A percentile compares a stretch with the other conserved stretches of the same genome.
Evolutionary conservation across 2,329 filamentous ascomycete species (phyloP).

Genomic region (Fusarium nanum): DNA sequence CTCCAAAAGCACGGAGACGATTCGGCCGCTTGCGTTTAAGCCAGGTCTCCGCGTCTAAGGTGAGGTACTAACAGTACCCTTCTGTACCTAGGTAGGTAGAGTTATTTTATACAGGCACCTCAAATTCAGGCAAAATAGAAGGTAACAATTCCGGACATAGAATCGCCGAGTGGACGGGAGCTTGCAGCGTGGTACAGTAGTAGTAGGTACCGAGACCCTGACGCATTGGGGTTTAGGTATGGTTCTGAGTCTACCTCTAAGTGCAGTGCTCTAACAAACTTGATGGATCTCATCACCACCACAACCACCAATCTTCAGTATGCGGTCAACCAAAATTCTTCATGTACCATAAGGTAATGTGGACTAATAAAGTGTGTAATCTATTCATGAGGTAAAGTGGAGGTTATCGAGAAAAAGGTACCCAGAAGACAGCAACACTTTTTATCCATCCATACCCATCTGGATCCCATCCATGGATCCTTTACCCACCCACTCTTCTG

Average conservation of each 20-base stretch:
- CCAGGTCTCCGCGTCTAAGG: slow-evolving; percentile 14
- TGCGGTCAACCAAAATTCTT: slow-evolving; percentile 3
- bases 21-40: slow-evolving; percentile 28
- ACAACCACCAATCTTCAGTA: neutral
- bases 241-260: neutral
- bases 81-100: neutral
- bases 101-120: neutral
- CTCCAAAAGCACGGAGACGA: slow-evolving; percentile 31
- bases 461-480: slow-evolving; percentile 6
- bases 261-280: neutral
- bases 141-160: slow-evolving; percentile 2
- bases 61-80: neutral
- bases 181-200: neutral
- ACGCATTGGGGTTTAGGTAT: neutral
- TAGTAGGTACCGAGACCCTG: neutral
- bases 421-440: neutral
- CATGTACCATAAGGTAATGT: neutral
- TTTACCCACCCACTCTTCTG: slow-evolving; percentile 33
- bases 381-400: slow-evolving; percentile 15
- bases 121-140: slow-evolving; percentile 17
- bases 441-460: neutral
- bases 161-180: neutral
- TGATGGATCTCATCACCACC: neutral
- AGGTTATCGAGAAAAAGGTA: slow-evolving; percentile 11
- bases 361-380: neutral